These are phyloP conservation scores for Chalaropsis thielavioides DNA, from an alignment of 2,329 filamentous ascomycete genomes.

Conservation along the genomic window DNA sequence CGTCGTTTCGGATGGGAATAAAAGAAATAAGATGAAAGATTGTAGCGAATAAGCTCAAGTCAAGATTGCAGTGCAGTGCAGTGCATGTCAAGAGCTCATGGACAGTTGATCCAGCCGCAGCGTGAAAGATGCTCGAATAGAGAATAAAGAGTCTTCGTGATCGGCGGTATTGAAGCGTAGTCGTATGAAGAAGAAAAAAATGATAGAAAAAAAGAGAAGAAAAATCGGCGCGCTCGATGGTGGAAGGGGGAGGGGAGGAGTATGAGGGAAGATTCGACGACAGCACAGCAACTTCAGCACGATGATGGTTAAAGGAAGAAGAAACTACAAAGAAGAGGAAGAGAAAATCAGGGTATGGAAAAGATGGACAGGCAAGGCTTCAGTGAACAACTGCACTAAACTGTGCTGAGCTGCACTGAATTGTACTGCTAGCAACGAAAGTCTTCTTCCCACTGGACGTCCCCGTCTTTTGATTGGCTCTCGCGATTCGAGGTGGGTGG, in stretches of 20 bases:
- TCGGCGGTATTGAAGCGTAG: not conserved
- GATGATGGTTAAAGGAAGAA: not conserved
- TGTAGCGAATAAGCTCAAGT: not conserved
- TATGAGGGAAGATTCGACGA: not conserved
- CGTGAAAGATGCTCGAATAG: not conserved
- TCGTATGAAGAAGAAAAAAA: not conserved
- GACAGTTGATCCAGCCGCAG: not conserved
- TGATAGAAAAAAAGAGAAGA: not conserved
- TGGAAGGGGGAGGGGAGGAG: not conserved
- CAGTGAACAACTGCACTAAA: not conserved
- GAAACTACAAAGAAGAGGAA: not conserved
- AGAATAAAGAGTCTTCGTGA: conserved; percentile 1
- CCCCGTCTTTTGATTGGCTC: not conserved
- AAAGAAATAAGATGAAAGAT: not conserved
- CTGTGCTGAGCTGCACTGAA: not conserved
- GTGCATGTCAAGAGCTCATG: conserved; percentile 1
- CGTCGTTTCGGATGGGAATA: not conserved
- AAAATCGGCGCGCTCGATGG: not conserved
- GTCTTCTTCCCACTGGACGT: not conserved
- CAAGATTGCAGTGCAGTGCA: not conserved
- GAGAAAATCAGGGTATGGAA: not conserved
- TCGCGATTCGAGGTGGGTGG: fast-evolving
- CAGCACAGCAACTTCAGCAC: not conserved
- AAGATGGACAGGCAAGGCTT: not conserved
- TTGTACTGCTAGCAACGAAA: not conserved